Conservation (phyloP, 2,329 filamentous ascomycete genomes). For the Fusarium avenaceum region DNA sequence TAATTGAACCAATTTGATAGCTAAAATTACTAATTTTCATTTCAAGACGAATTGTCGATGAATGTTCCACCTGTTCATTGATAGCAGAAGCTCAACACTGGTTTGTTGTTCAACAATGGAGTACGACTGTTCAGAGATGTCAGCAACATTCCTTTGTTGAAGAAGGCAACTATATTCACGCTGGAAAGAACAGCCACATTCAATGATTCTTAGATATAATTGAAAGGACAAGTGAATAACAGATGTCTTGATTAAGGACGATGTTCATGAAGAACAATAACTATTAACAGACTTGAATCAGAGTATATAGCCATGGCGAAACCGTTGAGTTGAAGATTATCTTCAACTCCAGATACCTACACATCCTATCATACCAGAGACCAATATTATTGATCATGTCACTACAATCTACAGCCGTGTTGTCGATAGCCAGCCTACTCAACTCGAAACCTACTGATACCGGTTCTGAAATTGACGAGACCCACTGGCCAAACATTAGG, state of each 20-base stretch:
- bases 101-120: neutral
- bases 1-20: neutral
- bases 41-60: neutral
- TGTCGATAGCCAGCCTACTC: slow-evolving; percentile 15
- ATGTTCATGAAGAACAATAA: neutral
- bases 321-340: neutral
- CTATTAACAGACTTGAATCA: neutral
- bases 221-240: neutral
- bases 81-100: neutral
- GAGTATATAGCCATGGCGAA: neutral
- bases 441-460: neutral
- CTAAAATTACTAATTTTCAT: too few relatives aligned
- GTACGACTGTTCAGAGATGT: neutral
- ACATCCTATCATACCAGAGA: neutral
- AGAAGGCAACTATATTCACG: neutral
- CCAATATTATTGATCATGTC: neutral
- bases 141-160: neutral
- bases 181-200: neutral
- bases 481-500: slow-evolving; percentile 32
- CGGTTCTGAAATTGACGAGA: rapidly evolving
- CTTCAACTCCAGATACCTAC: neutral
- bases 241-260: neutral
- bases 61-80: neutral
- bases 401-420: neutral
- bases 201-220: neutral